Base-by-base conservation (phyloP, 176 grass and related monocot genomes). In the Saccharum spontaneum region DNA sequence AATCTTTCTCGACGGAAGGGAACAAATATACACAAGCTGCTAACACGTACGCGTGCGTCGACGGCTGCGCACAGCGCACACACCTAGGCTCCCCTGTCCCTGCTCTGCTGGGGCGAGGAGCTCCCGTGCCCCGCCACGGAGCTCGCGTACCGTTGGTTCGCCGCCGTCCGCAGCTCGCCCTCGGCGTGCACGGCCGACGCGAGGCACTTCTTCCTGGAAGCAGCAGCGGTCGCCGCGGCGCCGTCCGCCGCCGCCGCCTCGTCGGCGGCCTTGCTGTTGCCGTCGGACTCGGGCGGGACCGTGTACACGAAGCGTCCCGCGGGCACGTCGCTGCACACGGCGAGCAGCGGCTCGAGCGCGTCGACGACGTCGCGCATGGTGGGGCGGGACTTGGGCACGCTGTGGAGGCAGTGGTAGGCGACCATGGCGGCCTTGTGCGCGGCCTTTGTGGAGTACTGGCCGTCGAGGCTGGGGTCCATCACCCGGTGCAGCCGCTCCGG, bases 391-490 rank as follows among this genome's bases (percentile, higher is more conserved):
- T 86, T 86, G 77, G 88, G 86, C 52, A 88, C 68, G 78, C 88
- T 88, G 52, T 82, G 75, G 14, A 94, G 80, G 82, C 92, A 91
- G 38, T 45, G 17, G 85, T 91, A 88, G 0, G 89, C 92, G 4
- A 91, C 78, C 2, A 18, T 18, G 83, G 92, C 92, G 40, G 78
- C 86, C 82, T 81, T 79, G 17, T 54, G 40, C 28, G 91, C 88
- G 16, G 77, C 81, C 71, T 73, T 65, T 2, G 39, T 12, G 2
- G 88, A 94, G 92, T 94, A 91, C 37, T 81, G 76, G n/a, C 89
- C 80, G 75, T 88, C 88, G 2, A 94, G 89, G 65, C 48, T 71
- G 3, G 92, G 88, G 78, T 94, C 92, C 86, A 94, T 94, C 7
- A 94, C 79, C 8, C 79, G 85, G 92, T 91, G 69, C 61, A 94